A percentile compares a stretch with the other conserved stretches of the same genome.
These are phyloP conservation scores for Alternaria consortialis DNA, from an alignment of 2,329 filamentous ascomycete species.

Conservation along the genomic window DNA sequence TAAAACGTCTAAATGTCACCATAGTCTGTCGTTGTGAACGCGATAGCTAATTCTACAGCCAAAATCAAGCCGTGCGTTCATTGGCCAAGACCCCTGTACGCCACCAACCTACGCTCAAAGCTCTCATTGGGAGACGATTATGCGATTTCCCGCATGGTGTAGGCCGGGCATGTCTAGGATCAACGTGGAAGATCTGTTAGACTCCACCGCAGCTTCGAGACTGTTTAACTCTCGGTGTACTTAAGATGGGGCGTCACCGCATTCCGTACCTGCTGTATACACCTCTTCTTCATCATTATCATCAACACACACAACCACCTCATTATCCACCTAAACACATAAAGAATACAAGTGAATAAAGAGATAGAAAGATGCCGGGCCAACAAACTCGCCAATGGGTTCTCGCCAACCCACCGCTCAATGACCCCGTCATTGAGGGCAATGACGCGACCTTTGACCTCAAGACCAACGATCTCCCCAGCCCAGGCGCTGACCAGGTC, in stretches of 20 bases:
- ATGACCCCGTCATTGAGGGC: conserved; percentile 48
- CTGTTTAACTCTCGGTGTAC: conserved; percentile 1
- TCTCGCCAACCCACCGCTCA: conserved; percentile 52
- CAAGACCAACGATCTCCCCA: conserved; percentile 45
- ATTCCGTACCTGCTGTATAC: background rate
- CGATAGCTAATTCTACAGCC: too few species aligned
- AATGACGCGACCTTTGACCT: conserved; percentile 54
- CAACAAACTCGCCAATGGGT: conserved; percentile 56
- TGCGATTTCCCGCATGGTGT: too few species aligned
- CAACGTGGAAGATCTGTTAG: conserved; percentile 7
- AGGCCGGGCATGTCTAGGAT: conserved; percentile 2
- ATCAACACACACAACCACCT: background rate
- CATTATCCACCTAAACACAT: background rate
- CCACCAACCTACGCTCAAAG: too few species aligned
- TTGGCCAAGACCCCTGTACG: too few species aligned
- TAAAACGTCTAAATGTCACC: too few species aligned
- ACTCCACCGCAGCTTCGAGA: conserved; percentile 12
- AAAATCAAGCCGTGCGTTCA: too few species aligned
- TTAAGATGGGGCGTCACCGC: conserved; percentile 8
- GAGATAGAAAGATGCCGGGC: conserved; percentile 35
- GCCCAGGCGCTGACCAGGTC: conserved; percentile 52
- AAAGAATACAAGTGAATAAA: background rate
- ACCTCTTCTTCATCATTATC: background rate
- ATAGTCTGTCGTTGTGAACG: too few species aligned
- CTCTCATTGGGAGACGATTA: too few species aligned